Percentiles rank a stretch among this genome's conserved stretches.
These are phyloP conservation scores for Talaromyces trachyspermus DNA, from an alignment of 495 filamentous ascomycete genomes.

Conservation along the genomic window DNA sequence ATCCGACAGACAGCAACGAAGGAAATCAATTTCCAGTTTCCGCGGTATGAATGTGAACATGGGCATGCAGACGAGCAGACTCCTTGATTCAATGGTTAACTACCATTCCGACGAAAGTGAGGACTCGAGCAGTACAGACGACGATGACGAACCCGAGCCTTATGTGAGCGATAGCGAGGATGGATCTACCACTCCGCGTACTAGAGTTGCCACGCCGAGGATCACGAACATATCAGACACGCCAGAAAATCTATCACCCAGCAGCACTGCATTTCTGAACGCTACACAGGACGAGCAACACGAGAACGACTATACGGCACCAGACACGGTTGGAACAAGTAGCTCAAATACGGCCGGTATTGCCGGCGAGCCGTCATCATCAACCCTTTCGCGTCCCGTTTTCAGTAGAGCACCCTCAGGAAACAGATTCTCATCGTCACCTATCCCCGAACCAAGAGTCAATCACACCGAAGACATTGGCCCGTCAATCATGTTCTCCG, in stretches of 20 bases:
- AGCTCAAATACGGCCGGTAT: slow-evolving; percentile 44
- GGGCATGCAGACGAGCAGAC: slow-evolving; percentile 69
- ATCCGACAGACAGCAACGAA: slow-evolving; percentile 44
- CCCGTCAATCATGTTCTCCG: slow-evolving; percentile 72
- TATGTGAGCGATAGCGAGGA: slow-evolving; percentile 25
- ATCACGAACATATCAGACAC: not conserved
- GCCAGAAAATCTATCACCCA: not conserved
- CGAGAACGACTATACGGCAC: slow-evolving; percentile 9
- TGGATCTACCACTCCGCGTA: slow-evolving; percentile 7
- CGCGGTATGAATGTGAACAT: slow-evolving; percentile 55
- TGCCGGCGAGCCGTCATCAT: slow-evolving; percentile 27
- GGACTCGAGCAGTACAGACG: slow-evolving; percentile 38
- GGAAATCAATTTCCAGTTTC: slow-evolving; percentile 58
- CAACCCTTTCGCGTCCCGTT: slow-evolving; percentile 22
- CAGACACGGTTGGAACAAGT: slow-evolving; percentile 13
- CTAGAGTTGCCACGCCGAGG: not conserved
- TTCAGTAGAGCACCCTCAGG: slow-evolving; percentile 31
- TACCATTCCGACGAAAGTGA: slow-evolving; percentile 42
- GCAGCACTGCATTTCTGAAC: not conserved
- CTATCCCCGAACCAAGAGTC: slow-evolving; percentile 67
- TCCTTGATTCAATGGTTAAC: slow-evolving; percentile 57
- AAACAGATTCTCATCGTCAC: slow-evolving; percentile 60
- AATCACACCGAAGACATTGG: slow-evolving; percentile 56
- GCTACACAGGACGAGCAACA: slow-evolving; percentile 5
- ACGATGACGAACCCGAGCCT: slow-evolving; percentile 36